Conservation (phyloP, 202 grass and related monocot genomes). For the Saccharum hybrid region DNA sequence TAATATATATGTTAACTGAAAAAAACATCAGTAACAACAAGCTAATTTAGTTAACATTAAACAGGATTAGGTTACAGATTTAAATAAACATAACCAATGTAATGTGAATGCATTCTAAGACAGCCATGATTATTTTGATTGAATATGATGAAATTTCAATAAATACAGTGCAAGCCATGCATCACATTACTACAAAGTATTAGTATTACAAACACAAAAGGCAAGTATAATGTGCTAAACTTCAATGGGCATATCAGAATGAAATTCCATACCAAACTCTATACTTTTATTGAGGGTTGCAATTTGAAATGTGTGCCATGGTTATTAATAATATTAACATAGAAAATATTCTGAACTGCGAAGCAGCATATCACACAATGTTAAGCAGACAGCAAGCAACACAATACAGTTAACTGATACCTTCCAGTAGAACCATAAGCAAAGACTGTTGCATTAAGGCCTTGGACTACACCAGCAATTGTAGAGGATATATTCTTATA, state of each 20-base stretch:
- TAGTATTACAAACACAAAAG: neutral
- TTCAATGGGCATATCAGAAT: slow-evolving; percentile 25
- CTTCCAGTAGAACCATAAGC: slow-evolving; percentile 99
- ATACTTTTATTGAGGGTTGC: neutral
- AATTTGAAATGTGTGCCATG: slow-evolving; percentile 23
- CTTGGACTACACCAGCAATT: slow-evolving; percentile 92
- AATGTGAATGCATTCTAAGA: neutral
- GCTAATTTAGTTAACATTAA: neutral
- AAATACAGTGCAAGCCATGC: slow-evolving; percentile 3
- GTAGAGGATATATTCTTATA: slow-evolving; percentile 94
- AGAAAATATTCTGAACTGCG: slow-evolving; percentile 17
- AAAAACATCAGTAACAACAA: neutral
- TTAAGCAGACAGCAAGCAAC: neutral
- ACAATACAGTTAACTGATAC: slow-evolving; percentile 56
- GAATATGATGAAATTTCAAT: neutral
- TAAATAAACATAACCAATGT: slow-evolving; percentile 1
- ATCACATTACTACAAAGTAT: slow-evolving; percentile 1
- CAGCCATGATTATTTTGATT: slow-evolving; percentile 4
- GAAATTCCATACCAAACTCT: neutral
- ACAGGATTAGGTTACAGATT: slow-evolving; percentile 1
- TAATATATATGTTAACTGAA: neutral
- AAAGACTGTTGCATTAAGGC: slow-evolving; percentile 97
- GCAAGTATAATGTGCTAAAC: slow-evolving; percentile 4
- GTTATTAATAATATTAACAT: slow-evolving; percentile 3
- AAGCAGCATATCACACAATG: slow-evolving; percentile 6